These are phyloP conservation scores for Parastagonospora avenae DNA, from an alignment of 2,329 filamentous ascomycete species.

Conservation along the genomic window DNA sequence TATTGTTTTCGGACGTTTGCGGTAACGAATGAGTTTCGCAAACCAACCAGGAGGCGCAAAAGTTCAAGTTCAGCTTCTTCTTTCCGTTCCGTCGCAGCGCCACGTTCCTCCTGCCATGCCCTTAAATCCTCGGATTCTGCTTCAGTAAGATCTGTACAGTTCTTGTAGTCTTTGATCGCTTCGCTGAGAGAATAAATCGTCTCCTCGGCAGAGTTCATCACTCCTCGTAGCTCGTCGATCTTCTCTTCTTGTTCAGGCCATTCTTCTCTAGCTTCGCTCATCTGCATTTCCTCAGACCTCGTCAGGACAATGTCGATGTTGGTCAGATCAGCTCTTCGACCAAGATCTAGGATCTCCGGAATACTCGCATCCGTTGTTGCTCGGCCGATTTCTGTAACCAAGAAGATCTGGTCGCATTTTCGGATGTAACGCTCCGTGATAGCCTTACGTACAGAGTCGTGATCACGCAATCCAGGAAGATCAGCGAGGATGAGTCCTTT, in stretches of 20 bases:
- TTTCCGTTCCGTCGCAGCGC: too few relatives aligned
- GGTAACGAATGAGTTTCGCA: conserved; percentile 47
- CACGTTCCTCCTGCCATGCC: too few relatives aligned
- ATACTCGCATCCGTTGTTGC: conserved; percentile 52
- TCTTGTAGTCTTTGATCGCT: conserved; percentile 10
- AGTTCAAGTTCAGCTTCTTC: too few relatives aligned
- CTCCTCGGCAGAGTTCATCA: conserved; percentile 7
- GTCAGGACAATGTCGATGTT: conserved; percentile 36
- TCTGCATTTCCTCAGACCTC: conserved; percentile 20
- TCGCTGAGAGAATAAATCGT: conserved; percentile 9
- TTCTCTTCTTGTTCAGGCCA: conserved; percentile 11
- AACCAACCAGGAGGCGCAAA: too few relatives aligned
- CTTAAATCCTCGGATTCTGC: too few relatives aligned
- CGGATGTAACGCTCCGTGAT: conserved; percentile 55
- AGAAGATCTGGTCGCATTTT: conserved; percentile 56
- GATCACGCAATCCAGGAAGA: conserved; percentile 56
- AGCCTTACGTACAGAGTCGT: conserved; percentile 51
- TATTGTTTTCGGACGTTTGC: conserved; percentile 39
- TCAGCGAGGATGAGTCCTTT: conserved; percentile 57
- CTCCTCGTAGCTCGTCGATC: conserved; percentile 12
- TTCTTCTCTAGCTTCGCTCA: conserved; percentile 18
- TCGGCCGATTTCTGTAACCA: conserved; percentile 50
- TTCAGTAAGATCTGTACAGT: too few relatives aligned
- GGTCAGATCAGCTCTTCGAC: conserved; percentile 42
- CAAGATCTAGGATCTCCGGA: conserved; percentile 49